Base-by-base conservation (phyloP, 1,284 basidiomycete genomes). In the Melampsora allii-populina region DNA sequence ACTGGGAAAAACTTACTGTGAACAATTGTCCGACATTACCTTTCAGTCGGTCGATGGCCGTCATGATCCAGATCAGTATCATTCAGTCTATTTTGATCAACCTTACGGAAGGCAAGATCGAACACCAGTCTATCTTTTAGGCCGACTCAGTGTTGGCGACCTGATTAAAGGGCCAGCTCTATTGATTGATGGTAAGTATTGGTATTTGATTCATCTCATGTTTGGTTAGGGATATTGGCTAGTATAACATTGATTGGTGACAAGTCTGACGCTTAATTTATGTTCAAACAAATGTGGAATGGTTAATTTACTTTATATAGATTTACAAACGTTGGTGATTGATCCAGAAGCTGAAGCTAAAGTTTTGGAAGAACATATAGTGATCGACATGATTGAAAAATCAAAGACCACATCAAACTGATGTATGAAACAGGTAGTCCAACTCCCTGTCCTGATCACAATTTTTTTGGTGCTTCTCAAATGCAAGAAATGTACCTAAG, bases 41-140 rank as follows among this genome's bases (percentile, higher is more conserved):
- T 56, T 56, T 29, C 21, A 21, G 21, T 56, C 53, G 1, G 27
- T 56, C 14, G 53, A 27, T 29, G 53, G 6, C 6, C 65, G 56
- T 4, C 27, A 53, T 14, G 46, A 9, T 24, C 36, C 42, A 29
- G 27, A 56, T 56, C 21, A 56, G 21, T 66, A 31, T 31, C 45
- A 65, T 21, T 59, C 50, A n/a, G 65, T 74, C 10, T 74, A 61
- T 24, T 74, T 74, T 46, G 72, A 74, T 31, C 31, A 31, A 21
- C 29, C 17, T 10, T 21, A 27, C 10, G 58, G 72, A 17, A 46
- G 56, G n/a, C 24, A 46, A n/a, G 19, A 67, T 29, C 29, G 33
- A 29, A 74, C 72, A 0, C 39, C 45, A 9, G 12, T 74, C 19
- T 67, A 50, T 31, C 24, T 29, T 7, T 33, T 74, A 3, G 21